Evolutionary conservation across 805 yeast species (phyloP).

Genomic region (Starmerella sirachaensis): DNA sequence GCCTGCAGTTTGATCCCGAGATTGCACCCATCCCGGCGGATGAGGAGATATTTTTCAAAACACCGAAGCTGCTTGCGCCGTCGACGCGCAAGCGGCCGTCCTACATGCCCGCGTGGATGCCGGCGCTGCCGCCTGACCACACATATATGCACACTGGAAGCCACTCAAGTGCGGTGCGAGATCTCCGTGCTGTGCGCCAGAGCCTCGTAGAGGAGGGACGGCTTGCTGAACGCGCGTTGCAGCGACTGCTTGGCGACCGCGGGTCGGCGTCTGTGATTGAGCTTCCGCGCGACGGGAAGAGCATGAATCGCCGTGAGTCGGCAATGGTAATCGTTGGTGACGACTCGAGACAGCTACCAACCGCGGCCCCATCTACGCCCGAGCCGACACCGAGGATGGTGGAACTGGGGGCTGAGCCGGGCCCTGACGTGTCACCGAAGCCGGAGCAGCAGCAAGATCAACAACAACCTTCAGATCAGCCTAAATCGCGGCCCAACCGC

Average conservation of each 20-base stretch:
- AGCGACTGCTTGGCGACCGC: conserved; percentile 36
- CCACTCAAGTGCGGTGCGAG: conserved; percentile 49
- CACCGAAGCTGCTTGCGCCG: conserved; percentile 43
- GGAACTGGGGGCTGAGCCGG: no score
- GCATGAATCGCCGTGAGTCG: not conserved
- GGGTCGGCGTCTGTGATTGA: conserved; percentile 21
- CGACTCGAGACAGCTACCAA: not conserved
- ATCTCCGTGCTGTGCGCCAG: conserved; percentile 59
- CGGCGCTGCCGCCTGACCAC: conserved; percentile 86
- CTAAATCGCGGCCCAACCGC: conserved; percentile 1
- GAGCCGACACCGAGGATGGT: not conserved
- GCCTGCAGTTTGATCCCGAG: conserved; percentile 23
- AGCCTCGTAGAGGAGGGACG: conserved; percentile 70
- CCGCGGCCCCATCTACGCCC: not conserved
- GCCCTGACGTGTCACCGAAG: not conserved
- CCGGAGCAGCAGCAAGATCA: not conserved
- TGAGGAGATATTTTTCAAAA: conserved; percentile 43
- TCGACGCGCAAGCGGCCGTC: conserved; percentile 32
- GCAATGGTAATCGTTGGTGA: conserved; percentile 8
- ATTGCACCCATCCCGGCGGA: conserved; percentile 31
- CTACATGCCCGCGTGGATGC: conserved; percentile 65
- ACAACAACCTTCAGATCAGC: not conserved
- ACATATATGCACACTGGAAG: conserved; percentile 72
- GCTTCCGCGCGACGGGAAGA: conserved; percentile 4
- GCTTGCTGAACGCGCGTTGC: conserved; percentile 65